A percentile compares a stretch with the other conserved stretches of the same genome.
phyloP scores from a whole-genome alignment of 352 stramenopile species.

The Pythium sukuiense region DNA sequence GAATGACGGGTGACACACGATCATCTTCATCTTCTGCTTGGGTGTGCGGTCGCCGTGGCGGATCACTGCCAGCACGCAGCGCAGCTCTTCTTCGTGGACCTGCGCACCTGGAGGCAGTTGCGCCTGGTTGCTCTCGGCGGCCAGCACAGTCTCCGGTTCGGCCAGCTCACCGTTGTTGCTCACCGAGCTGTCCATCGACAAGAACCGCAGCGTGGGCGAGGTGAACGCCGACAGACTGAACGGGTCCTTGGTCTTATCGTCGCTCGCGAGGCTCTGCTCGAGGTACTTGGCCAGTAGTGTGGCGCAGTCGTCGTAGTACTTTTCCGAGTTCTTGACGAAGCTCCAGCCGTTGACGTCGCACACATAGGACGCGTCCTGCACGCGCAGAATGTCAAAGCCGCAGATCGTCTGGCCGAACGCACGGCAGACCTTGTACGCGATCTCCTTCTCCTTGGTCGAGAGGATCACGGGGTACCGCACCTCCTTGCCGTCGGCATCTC shows the following conservation, averaged over 20 bases:
- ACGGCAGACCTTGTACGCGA: constrained; percentile 89
- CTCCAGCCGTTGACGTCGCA: constrained; percentile 99
- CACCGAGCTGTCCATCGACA: constrained; percentile 29
- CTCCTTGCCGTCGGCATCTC: constrained; percentile 98
- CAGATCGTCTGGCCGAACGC: constrained; percentile 94
- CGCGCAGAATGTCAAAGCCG: constrained; percentile 98
- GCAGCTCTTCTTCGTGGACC: constrained; percentile 94
- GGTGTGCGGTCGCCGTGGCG: constrained; percentile 99
- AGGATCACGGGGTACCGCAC: constrained; percentile 99
- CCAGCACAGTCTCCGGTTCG: constrained; percentile 45
- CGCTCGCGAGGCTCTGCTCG: constrained; percentile 48
- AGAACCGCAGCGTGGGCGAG: constrained; percentile 66
- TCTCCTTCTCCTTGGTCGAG: constrained; percentile 98
- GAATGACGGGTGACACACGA: constrained; percentile 89
- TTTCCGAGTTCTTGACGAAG: constrained; percentile 99
- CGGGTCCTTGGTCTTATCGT: constrained; percentile 34
- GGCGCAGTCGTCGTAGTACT: constrained; percentile 99
- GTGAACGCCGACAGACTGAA: constrained; percentile 64
- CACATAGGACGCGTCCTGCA: constrained; percentile 92
- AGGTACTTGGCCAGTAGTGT: constrained; percentile 90
- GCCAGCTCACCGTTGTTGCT: constrained; percentile 46
- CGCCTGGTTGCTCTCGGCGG: constrained; percentile 21
- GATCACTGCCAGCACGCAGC: constrained; percentile 99
- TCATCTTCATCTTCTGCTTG: constrained; percentile 99
- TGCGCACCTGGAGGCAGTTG: constrained; percentile 27